phyloP scores from a whole-genome alignment of 441 rosid species.

The Pelargonium australe region DNA sequence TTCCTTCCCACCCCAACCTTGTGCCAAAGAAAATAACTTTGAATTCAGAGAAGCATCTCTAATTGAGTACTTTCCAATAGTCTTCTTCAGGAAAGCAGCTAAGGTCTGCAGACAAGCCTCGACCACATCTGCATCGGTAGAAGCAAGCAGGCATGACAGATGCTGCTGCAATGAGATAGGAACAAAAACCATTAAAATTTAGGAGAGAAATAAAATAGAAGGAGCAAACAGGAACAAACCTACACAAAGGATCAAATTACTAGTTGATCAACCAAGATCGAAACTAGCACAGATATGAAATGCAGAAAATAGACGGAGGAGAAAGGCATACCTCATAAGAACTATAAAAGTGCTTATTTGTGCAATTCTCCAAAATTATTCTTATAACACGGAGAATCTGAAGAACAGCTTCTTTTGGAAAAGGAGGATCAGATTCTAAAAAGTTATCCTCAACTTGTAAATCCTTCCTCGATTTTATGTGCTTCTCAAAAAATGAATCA shows the following conservation, averaged over 20 bases:
- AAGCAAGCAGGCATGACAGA: conserved; percentile 85
- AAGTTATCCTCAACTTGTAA: conserved; percentile 67
- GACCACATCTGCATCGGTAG: conserved; percentile 92
- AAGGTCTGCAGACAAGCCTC: conserved; percentile 90
- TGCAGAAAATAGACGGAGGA: no score
- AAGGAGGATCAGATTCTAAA: conserved; percentile 65
- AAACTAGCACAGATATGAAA: no score
- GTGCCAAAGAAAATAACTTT: conserved; percentile 89
- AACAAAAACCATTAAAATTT: conserved; percentile 17
- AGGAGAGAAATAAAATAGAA: not conserved
- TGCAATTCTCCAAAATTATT: conserved; percentile 87
- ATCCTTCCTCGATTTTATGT: conserved; percentile 79
- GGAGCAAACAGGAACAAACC: not conserved
- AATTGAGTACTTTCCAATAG: conserved; percentile 71
- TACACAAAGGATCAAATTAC: no score
- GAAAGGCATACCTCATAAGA: conserved; percentile 75
- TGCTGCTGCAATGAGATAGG: conserved; percentile 68
- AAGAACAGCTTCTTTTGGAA: conserved; percentile 84
- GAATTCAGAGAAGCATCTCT: conserved; percentile 73
- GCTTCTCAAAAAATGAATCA: conserved; percentile 89
- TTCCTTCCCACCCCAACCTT: conserved; percentile 99
- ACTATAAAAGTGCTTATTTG: conserved; percentile 84
- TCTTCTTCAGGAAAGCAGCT: conserved; percentile 83
- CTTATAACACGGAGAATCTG: conserved; percentile 91
- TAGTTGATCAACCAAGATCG: no score